These are phyloP conservation scores for Eucalyptus dawsonii DNA, from an alignment of 345 rosid genomes.

Conservation along the genomic window DNA sequence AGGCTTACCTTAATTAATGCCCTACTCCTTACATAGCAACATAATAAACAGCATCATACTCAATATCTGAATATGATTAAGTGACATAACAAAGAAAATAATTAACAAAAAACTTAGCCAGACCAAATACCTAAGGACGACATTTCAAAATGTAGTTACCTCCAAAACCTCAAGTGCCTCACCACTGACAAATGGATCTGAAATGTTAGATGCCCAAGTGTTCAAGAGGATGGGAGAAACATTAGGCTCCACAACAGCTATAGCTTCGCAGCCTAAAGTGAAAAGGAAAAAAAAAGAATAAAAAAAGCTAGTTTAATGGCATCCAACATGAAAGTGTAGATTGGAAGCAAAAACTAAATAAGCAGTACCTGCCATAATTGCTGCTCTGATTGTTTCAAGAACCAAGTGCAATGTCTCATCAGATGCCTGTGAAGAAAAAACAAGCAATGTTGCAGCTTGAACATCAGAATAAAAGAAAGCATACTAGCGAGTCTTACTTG, in stretches of 20 bases:
- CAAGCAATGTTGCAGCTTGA: neutral
- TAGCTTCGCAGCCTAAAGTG: constrained; percentile 45
- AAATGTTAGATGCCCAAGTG: constrained; percentile 66
- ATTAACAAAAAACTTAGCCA: neutral
- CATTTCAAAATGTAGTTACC: constrained; percentile 28
- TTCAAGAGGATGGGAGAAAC: constrained; percentile 76
- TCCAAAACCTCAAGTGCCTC: constrained; percentile 80
- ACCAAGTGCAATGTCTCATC: constrained; percentile 83
- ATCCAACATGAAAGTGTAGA: neutral
- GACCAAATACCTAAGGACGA: neutral
- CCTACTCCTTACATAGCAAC: neutral
- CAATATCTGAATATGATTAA: neutral
- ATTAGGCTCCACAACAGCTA: constrained; percentile 52
- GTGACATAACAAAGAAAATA: neutral
- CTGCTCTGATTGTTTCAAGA: constrained; percentile 79
- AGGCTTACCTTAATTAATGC: neutral
- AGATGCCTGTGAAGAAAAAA: constrained; percentile 50
- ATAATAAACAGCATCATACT: neutral
- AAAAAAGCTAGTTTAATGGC: neutral
- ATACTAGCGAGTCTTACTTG: constrained; percentile 32
- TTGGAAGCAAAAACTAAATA: neutral
- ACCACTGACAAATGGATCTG: constrained; percentile 87
- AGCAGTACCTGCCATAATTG: constrained; percentile 56
- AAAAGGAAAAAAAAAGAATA: neutral
- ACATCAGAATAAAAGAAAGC: neutral